Base-by-base conservation (phyloP, 257 asterid genomes). In the Ilex asprella region DNA sequence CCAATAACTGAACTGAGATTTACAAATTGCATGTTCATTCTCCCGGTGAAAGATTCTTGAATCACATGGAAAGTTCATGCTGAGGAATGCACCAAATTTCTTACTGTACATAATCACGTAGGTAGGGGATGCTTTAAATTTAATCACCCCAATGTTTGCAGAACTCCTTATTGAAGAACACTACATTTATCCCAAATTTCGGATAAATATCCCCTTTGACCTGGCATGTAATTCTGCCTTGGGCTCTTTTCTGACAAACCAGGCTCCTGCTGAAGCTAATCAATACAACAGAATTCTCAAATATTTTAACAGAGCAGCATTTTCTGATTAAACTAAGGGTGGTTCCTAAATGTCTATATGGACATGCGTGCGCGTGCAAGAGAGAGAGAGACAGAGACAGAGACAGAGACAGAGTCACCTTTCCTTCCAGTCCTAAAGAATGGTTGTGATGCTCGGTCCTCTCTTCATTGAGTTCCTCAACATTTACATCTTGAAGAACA, bases 381-480 rank as follows among this genome's bases (percentile, higher is more conserved):
- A 41, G 16, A 59, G 47, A 58, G 27, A 7, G 16, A 2, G 10
- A 56, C 6, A 44, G 39, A 62, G 3, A 56, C 3, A 47, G 12
- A 31, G 2, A 39, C 12, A 31, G 50, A 55, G 39, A 55, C 56
- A 75, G 67, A 60, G 60, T 39, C 39, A 81, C 95, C 96, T 79
- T 79, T 60, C 60, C 67, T 57, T 74, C 60, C 27, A 69, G 76
- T 63, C 76, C 78, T 41, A 55, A 59, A 9, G 67, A 60, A 59
- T 74, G 83, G 63, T 66, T 69, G 59, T 66, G 80, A 4, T 79
- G 76, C 68, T 66, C 60, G 15, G 70, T 66, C 70, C 50, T 73
- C 44, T 73, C 88, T 73, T 71, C 86, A 15, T 63, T 65, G 31
- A 79, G 64, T 61, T 73, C 82, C 71, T 75, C 85, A 39, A 39